phyloP scores from a whole-genome alignment of 352 stramenopile genomes.

The Peronospora farinosa region DNA sequence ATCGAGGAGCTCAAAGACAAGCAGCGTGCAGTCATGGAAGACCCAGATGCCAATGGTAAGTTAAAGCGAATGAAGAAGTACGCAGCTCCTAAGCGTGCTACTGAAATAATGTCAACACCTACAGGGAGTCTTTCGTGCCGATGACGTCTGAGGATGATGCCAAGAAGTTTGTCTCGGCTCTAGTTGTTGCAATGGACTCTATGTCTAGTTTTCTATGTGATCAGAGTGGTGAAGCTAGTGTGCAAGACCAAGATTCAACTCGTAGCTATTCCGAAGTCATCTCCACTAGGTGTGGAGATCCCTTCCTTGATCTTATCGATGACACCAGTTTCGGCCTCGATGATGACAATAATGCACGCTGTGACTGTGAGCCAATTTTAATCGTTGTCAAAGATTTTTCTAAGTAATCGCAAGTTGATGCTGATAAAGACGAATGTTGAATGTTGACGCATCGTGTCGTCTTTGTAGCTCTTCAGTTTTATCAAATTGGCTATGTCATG shows the following conservation, averaged over 20 bases:
- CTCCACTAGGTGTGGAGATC: slow-evolving; percentile 24
- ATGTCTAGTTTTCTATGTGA: slow-evolving; percentile 3
- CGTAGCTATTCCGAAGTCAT: not conserved
- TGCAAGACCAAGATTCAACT: slow-evolving; percentile 1
- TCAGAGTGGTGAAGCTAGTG: not conserved
- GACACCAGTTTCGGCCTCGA: slow-evolving; percentile 1
- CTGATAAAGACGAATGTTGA: slow-evolving; percentile 20
- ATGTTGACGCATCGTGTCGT: slow-evolving; percentile 13
- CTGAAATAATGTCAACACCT: slow-evolving; percentile 4
- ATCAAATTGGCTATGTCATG: no score
- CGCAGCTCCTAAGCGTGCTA: slow-evolving; percentile 8
- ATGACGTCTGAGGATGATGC: slow-evolving; percentile 1
- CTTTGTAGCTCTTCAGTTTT: slow-evolving; percentile 27
- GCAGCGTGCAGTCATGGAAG: slow-evolving; percentile 55
- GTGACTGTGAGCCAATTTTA: slow-evolving; percentile 7
- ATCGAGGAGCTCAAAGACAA: slow-evolving; percentile 62
- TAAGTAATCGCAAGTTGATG: slow-evolving; percentile 43
- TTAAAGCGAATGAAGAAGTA: slow-evolving; percentile 62
- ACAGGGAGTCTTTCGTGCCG: slow-evolving; percentile 1
- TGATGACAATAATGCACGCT: slow-evolving; percentile 35
- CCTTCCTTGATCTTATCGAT: slow-evolving; percentile 3
- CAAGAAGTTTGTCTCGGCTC: slow-evolving; percentile 14
- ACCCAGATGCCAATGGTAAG: slow-evolving; percentile 55
- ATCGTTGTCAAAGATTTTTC: slow-evolving; percentile 34
- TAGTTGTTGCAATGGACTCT: slow-evolving; percentile 18